Conservation (phyloP, 2,329 filamentous ascomycete genomes). For the Pestalotiopsis sp. region DNA sequence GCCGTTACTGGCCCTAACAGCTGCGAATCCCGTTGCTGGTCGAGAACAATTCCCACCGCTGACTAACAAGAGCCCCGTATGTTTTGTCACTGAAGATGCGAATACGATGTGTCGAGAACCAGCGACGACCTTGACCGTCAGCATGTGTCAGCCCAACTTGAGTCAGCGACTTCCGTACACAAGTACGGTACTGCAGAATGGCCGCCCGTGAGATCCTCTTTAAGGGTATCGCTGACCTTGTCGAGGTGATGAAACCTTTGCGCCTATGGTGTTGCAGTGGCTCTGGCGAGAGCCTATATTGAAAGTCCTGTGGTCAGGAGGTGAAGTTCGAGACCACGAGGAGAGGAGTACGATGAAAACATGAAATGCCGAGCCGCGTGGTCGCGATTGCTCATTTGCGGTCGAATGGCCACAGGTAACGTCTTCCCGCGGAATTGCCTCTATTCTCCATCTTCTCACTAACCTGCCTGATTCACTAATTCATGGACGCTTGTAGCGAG, state of each 20-base stretch:
- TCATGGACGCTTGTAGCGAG: not conserved
- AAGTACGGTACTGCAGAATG: not conserved
- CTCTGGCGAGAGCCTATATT: not conserved
- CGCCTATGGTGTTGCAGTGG: not conserved
- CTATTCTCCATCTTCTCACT: not conserved
- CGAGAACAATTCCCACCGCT: not conserved
- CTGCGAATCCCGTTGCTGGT: not conserved
- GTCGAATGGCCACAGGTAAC: not conserved
- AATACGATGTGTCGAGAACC: not conserved
- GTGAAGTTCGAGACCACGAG: not conserved
- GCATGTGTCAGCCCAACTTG: not conserved
- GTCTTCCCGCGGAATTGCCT: not conserved
- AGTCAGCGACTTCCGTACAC: conserved; percentile 1
- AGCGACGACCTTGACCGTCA: not conserved
- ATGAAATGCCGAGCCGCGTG: not conserved
- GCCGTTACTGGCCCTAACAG: not conserved
- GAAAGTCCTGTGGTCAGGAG: not conserved
- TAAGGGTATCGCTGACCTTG: not conserved
- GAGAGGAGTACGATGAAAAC: not conserved
- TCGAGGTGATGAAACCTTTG: not conserved
- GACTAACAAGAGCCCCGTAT: not conserved
- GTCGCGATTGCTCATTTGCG: not conserved
- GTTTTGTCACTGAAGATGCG: not conserved
- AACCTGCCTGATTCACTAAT: not conserved
- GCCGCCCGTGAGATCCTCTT: not conserved